Evolutionary conservation across 768 basidiomycete species (phyloP).

Genomic region (Russula vinacea): DNA sequence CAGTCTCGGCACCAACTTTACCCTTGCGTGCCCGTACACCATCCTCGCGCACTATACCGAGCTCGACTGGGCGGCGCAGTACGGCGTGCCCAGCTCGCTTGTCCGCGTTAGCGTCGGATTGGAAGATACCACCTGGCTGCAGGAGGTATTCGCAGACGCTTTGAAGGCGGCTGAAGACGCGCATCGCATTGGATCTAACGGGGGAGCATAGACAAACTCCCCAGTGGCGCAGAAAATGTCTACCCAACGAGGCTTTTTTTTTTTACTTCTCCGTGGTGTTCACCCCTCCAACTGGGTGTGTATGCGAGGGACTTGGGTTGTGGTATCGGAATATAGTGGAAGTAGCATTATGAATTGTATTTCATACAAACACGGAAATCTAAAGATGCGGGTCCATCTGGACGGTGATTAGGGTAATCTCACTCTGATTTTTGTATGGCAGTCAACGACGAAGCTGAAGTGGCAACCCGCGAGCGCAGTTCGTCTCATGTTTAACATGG

Average conservation of each 20-base stretch:
- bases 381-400: not conserved
- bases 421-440: not conserved
- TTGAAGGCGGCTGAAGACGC: conserved; percentile 66
- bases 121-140: conserved; percentile 62
- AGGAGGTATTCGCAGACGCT: conserved; percentile 59
- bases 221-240: conserved; percentile 15
- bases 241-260: too few relatives aligned
- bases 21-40: conserved; percentile 89
- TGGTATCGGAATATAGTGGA: not conserved
- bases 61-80: conserved; percentile 85
- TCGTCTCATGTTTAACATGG: too few relatives aligned
- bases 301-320: not conserved
- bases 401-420: not conserved
- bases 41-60: conserved; percentile 89
- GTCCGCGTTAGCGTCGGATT: conserved; percentile 91
- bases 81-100: conserved; percentile 78
- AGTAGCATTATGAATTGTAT: too few relatives aligned
- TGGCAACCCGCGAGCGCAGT: not conserved
- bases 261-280: not conserved
- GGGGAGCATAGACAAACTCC: not conserved
- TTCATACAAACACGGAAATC: too few relatives aligned
- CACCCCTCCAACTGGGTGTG: conserved; percentile 27
- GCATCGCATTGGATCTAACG: conserved; percentile 7
- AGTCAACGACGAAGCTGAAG: not conserved
- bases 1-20: conserved; percentile 92